A percentile compares a stretch with the other conserved stretches of the same genome.
Conservation (phyloP, 805 yeast genomes). For the Metschnikowia reukaufii region DNA sequence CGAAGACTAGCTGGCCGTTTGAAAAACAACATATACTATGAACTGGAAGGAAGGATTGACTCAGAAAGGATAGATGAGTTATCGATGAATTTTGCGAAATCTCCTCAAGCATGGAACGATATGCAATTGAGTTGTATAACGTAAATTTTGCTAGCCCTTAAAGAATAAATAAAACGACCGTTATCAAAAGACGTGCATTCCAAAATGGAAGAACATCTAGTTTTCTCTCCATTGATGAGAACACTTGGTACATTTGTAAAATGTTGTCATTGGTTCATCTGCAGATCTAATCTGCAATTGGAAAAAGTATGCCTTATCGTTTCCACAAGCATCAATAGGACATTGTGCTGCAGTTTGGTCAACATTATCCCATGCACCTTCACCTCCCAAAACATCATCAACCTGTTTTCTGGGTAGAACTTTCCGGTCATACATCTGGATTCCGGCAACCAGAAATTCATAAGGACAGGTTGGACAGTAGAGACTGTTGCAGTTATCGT, state of each 20-base stretch:
- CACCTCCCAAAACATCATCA: conserved; percentile 95
- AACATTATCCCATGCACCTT: conserved; percentile 98
- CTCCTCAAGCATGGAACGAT: conserved; percentile 5
- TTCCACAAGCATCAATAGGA: conserved; percentile 83
- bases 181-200: neutral
- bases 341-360: conserved; percentile 94
- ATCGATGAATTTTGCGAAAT: neutral
- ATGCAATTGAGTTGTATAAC: conserved; percentile 4
- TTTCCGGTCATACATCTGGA: conserved; percentile 83
- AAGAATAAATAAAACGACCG: neutral
- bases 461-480: conserved; percentile 95
- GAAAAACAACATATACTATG: neutral
- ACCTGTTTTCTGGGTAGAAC: conserved; percentile 82
- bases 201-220: conserved; percentile 27
- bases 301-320: conserved; percentile 91
- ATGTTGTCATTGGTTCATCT: conserved; percentile 99
- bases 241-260: conserved; percentile 92
- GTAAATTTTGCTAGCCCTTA: neutral
- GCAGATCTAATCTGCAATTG: conserved; percentile 96
- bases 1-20: no score
- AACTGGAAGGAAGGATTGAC: conserved; percentile 6
- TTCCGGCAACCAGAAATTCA: conserved; percentile 82
- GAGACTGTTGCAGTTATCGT: conserved; percentile 61
- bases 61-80: neutral
- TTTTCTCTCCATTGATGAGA: conserved; percentile 97